Evolutionary conservation across 768 basidiomycete genomes (phyloP).

Genomic region (Paxillus rubicundulus): DNA sequence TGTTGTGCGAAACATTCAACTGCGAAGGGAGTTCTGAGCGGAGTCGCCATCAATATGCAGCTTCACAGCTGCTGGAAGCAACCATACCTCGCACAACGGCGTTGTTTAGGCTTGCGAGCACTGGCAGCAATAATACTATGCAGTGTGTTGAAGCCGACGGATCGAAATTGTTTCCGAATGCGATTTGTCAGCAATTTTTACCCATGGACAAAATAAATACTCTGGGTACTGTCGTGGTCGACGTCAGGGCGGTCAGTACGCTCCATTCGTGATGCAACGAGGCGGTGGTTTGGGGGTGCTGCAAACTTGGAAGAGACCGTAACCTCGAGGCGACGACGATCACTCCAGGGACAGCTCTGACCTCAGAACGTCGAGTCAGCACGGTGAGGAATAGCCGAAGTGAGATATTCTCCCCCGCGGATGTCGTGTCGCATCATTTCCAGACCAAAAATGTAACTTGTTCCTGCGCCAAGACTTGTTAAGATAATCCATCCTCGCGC

Average conservation of each 20-base stretch:
- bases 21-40: conserved; percentile 8
- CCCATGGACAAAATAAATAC: not conserved
- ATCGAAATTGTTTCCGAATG: not conserved
- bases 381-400: not conserved
- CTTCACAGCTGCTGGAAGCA: conserved; percentile 9
- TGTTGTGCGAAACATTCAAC: conserved; percentile 26
- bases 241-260: not conserved
- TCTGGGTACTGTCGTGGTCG: not conserved
- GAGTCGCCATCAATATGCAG: conserved; percentile 22
- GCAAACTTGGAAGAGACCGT: not conserved
- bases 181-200: not conserved
- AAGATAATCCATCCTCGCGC: no score
- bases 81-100: conserved; percentile 1
- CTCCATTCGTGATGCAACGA: conserved; percentile 9
- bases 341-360: conserved; percentile 8
- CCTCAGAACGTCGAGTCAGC: conserved; percentile 5
- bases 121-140: not conserved
- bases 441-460: not conserved
- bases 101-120: conserved; percentile 6
- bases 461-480: not conserved
- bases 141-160: no score
- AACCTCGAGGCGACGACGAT: not conserved
- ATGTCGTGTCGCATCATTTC: not conserved
- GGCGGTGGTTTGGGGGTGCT: conserved; percentile 8
- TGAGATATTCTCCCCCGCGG: not conserved